Evolutionary conservation across 2,329 filamentous ascomycete genomes (phyloP), one percentile per base, ranked within the genome.

Genomic region (Penicillium digitatum): DNA sequence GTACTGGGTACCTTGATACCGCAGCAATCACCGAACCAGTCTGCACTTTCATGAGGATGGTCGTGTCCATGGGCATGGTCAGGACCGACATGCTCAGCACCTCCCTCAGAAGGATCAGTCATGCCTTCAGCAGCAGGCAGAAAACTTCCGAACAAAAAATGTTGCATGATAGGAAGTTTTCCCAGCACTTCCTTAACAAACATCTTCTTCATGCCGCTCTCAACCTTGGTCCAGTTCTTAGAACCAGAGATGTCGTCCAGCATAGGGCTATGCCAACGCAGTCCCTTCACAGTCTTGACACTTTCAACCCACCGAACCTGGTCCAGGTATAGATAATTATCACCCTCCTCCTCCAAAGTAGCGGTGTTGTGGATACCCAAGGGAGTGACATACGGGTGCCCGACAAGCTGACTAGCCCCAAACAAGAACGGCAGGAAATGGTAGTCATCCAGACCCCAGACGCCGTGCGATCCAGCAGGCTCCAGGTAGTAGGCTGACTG

Each of bases 251-350:
- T 99, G 71, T 99, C 94, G 70, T 99, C 94, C 18, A 99, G 83
- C 95, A 99, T 97, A 3, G 95, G 94, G 61, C 87, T 92, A 68
- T 99, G 95, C 94, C 94, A 99, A 42, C 94, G 83, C 57, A 99
- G 77, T 1, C 92, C 93, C 68, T 95, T 90, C 55, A 96, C 92
- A 1, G 90, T 96, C 79, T 99, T 99, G 55, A 95, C 95, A 63
- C 86, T 89, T 75, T 97, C 96, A 55, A 99, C 93, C 74, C 95
- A 99, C 48, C 83, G 82, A 26, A 99, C 90, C 74, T 97, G 94
- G 49, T 92, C 88, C 0, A 99, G 83, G 66, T 99, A 99, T 54
- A 99, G 77, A 67, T 87, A 99, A 53, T 96, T 89, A 53, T 81
- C 77, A 14, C 85, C 83, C 66, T 89, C 92, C 70, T 97, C 91